These are phyloP conservation scores for Beta corolliflora DNA, from an alignment of 179 eudicot species.

Conservation along the genomic window DNA sequence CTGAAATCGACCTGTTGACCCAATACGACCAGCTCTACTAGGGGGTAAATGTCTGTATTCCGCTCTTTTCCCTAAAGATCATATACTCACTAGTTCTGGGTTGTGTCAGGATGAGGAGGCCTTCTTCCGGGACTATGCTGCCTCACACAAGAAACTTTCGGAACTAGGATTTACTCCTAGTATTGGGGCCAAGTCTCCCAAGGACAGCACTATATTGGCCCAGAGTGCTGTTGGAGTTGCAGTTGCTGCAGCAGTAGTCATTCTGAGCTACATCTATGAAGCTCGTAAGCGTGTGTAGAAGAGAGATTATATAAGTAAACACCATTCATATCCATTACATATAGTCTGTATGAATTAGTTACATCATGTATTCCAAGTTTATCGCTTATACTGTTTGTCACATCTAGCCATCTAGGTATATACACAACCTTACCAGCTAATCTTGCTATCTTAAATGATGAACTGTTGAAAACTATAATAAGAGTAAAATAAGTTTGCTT, in stretches of 20 bases:
- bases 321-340: slow-evolving; percentile 20
- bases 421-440: slow-evolving; percentile 6
- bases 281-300: slow-evolving; percentile 55
- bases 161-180: slow-evolving; percentile 75
- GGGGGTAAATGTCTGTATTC: not conserved
- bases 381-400: slow-evolving; percentile 13
- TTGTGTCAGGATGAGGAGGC: slow-evolving; percentile 86
- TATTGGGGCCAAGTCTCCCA: slow-evolving; percentile 39
- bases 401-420: slow-evolving; percentile 16
- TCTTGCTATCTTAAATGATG: slow-evolving; percentile 14
- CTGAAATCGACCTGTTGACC: no score
- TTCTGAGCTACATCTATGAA: slow-evolving; percentile 74
- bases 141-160: slow-evolving; percentile 90
- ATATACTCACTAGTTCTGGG: not conserved
- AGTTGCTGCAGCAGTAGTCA: slow-evolving; percentile 81
- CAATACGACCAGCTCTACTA: no score
- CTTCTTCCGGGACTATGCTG: slow-evolving; percentile 83
- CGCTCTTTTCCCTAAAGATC: not conserved
- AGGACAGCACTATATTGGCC: slow-evolving; percentile 61
- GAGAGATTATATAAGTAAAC: slow-evolving; percentile 17
- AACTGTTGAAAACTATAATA: slow-evolving; percentile 9
- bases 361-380: slow-evolving; percentile 2
- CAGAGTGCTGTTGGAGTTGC: slow-evolving; percentile 79
- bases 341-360: slow-evolving; percentile 14
- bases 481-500: slow-evolving; percentile 16